Evolutionary conservation across 2,329 filamentous ascomycete genomes (phyloP), one percentile per base, ranked within the genome.

Genomic region (Plenodomus lindquistii): DNA sequence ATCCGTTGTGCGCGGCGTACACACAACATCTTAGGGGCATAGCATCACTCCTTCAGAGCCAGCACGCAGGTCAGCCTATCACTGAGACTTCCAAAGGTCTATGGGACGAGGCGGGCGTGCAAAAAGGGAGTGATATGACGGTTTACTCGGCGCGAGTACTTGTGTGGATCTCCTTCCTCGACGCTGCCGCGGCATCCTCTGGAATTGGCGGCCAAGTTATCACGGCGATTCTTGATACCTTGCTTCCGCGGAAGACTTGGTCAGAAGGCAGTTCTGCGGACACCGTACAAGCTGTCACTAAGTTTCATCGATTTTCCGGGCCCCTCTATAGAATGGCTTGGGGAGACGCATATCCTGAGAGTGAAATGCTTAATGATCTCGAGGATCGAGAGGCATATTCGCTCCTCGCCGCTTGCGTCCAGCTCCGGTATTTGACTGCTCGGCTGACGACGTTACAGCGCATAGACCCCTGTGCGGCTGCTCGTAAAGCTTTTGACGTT

Each of bases 331-430:
- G 70, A 13, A 58, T 54, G 18, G 62, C 67, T 29, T 73, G 70
- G 71, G 69, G 64, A 8, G 59, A 65, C 4, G 40, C 59, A 2
- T 73, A 73, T 38, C 70, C 70, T 2, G 69, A 72, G 42, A 48
- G 51, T 4, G 69, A 73, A 57, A 43, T 73, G 16, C 44, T 72
- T 1, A 71, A 73, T 34, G 71, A 73, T 18, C 54, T 71, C 4
- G 69, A 74, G 48, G 73, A 73, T 35, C 59, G 68, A 17, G 68
- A 62, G 27, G 57, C 70, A 3, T 72, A 67, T 22, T 58, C 59
- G 9, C 54, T 74, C 19, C 54, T 68, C 15, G 64, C 63, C 6
- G 61, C 60, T 24, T 63, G 61, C 39, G 58, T 59, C 31, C 69
- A 72, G 47, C 52, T 72, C 2, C 63, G 71, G 1, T 70, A 60